phyloP scores from a whole-genome alignment of 139 green algal genomes.

The Chlorella sp. region DNA sequence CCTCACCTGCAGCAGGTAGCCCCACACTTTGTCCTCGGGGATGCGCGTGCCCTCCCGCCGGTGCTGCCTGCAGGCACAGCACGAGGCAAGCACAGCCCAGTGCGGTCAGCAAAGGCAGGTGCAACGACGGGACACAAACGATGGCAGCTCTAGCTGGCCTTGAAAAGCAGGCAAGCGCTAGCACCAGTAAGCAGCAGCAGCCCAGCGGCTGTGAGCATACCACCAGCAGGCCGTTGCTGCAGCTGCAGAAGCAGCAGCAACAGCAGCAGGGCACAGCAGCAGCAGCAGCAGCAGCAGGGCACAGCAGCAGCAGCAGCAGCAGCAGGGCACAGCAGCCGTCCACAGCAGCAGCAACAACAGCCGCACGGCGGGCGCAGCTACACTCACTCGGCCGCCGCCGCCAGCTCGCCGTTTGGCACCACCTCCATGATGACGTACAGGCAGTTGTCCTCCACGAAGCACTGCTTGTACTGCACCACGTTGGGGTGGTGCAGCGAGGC shows the following conservation, averaged over 20 bases:
- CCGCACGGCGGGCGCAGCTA: not conserved
- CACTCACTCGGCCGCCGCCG: not conserved
- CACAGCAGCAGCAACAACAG: conserved; percentile 30
- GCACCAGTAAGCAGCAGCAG: no score
- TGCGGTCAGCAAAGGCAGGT: not conserved
- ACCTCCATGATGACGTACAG: conserved; percentile 82
- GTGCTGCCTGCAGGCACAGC: not conserved
- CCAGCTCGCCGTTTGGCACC: conserved; percentile 71
- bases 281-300: conserved; percentile 62
- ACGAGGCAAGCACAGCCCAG: not conserved
- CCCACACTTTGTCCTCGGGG: conserved; percentile 1
- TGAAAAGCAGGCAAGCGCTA: no score
- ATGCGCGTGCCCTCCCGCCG: not conserved
- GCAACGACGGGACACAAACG: no score
- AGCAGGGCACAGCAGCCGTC: conserved; percentile 59
- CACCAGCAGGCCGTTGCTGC: no score
- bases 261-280: conserved; percentile 46
- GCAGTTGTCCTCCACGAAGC: conserved; percentile 61
- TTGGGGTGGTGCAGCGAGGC: conserved; percentile 9
- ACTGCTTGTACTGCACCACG: conserved; percentile 36
- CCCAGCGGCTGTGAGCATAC: no score
- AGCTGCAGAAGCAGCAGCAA: not conserved
- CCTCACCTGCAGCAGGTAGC: conserved; percentile 1
- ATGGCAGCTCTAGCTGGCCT: no score
- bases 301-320: conserved; percentile 45